These are phyloP conservation scores for Metschnikowia peoriensis DNA, from an alignment of 805 yeast species.

Conservation along the genomic window DNA sequence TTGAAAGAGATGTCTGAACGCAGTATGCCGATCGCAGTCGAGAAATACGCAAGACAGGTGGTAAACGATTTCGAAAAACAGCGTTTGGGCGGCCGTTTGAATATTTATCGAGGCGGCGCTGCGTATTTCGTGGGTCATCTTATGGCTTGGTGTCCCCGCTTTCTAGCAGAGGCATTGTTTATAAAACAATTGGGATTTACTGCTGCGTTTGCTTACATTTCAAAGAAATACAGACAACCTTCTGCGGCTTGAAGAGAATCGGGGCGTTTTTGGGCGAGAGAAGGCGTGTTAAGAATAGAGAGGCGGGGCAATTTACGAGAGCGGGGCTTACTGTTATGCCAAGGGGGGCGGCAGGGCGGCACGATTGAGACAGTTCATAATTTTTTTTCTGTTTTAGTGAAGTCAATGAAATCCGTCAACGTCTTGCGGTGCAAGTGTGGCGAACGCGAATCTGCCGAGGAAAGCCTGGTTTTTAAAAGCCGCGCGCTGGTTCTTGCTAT, in stretches of 20 bases:
- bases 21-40: conserved; percentile 58
- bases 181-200: conserved; percentile 32
- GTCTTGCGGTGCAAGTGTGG: neutral
- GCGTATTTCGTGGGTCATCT: conserved; percentile 38
- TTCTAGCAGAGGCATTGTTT: conserved; percentile 40
- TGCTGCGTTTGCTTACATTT: conserved; percentile 24
- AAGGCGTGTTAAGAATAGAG: too few species aligned
- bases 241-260: neutral
- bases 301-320: too few species aligned
- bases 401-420: neutral
- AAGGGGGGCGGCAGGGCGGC: neutral
- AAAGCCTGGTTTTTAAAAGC: neutral
- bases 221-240: conserved; percentile 17
- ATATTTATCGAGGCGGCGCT: conserved; percentile 55
- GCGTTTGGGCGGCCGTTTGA: conserved; percentile 37
- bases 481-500: neutral
- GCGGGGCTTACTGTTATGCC: too few species aligned
- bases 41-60: conserved; percentile 52
- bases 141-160: conserved; percentile 43
- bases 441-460: neutral
- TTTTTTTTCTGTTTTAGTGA: neutral
- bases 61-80: conserved; percentile 46
- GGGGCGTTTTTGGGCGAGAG: too few species aligned
- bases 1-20: conserved; percentile 59
- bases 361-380: neutral